Base-by-base conservation (phyloP, 2,329 filamentous ascomycete genomes). In the Beauveria scarabaeidicola region DNA sequence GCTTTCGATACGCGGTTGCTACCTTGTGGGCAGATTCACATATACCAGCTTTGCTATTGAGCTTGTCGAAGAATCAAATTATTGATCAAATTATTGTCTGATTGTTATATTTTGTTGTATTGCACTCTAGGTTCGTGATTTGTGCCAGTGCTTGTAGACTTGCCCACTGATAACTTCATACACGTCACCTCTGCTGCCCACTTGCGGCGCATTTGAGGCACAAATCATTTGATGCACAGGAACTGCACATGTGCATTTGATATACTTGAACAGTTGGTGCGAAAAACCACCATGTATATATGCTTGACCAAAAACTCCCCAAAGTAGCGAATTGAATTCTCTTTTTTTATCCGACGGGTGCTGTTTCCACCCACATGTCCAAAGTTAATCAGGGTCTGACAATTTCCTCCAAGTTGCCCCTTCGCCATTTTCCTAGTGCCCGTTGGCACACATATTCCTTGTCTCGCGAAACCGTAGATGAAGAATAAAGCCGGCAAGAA, bases 351-450 rank as follows among this genome's bases (percentile, higher is more conserved):
- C 29, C 29, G 52, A 55, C 43, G 52, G 52, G 52, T 55, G 52
- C 52, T 38, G 29, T 44, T 47, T 25, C 38, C 52, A 55, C 52
- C 52, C 52, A 47, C 41, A 47, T 55, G 52, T 55, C 52, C 52
- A 55, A 55, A 55, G 46, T 36, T 32, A 23, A 32, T 32, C 29
- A 32, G 29, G 11, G 29, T 32, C 11, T 32, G 29, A 32, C 11
- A 32, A 32, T 51, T 51, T 32, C 29, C 29, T 32, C 10, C 29
- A 32, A 32, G 10, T 32, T 32, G 29, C 29, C 29, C 29, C 29
- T 10, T 32, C 13, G 10, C 29, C 29, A 32, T 32, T 11, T 11
- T 15, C 17, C 23, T 23, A 5, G 23, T 10, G 5, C n/a, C 23
- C 46, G 6, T 21, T 32, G 17, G n/a, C 29, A 32, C 29, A 32